Conservation (phyloP, 176 grass and related monocot genomes). For the Triticum turgidum region DNA sequence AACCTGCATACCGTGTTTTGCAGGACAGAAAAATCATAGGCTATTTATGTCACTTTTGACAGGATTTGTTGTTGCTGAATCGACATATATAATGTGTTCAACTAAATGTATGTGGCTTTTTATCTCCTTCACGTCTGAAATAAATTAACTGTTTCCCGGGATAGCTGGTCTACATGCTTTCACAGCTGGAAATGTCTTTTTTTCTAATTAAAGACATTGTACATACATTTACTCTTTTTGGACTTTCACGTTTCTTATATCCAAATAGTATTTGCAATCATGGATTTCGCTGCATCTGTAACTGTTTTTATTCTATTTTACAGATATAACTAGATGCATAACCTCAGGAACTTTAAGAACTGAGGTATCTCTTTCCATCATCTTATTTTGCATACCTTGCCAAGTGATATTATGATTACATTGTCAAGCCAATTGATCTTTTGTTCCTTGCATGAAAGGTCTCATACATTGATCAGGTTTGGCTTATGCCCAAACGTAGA, state of each 20-base stretch:
- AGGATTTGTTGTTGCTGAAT: slow-evolving; percentile 92
- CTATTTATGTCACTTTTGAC: slow-evolving; percentile 89
- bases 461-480: neutral
- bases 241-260: neutral
- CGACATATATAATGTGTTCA: slow-evolving; percentile 92
- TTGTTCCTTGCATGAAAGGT: neutral
- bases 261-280: neutral
- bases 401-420: slow-evolving; percentile 14
- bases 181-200: neutral
- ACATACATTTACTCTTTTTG: neutral
- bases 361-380: slow-evolving; percentile 56
- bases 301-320: slow-evolving; percentile 32
- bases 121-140: slow-evolving; percentile 28
- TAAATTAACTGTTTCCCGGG: neutral
- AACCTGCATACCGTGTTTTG: slow-evolving; percentile 26
- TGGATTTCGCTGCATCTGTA: neutral
- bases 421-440: neutral
- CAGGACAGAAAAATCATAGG: slow-evolving; percentile 86
- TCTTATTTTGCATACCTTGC: slow-evolving; percentile 19
- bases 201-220: neutral
- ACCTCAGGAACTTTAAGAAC: slow-evolving; percentile 62
- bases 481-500: neutral
- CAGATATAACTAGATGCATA: slow-evolving; percentile 81
- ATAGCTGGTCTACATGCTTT: slow-evolving; percentile 3
- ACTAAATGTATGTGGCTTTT: slow-evolving; percentile 65